These are phyloP conservation scores for Blastomyces emzantsi DNA, from an alignment of 2,329 filamentous ascomycete genomes.

Conservation along the genomic window DNA sequence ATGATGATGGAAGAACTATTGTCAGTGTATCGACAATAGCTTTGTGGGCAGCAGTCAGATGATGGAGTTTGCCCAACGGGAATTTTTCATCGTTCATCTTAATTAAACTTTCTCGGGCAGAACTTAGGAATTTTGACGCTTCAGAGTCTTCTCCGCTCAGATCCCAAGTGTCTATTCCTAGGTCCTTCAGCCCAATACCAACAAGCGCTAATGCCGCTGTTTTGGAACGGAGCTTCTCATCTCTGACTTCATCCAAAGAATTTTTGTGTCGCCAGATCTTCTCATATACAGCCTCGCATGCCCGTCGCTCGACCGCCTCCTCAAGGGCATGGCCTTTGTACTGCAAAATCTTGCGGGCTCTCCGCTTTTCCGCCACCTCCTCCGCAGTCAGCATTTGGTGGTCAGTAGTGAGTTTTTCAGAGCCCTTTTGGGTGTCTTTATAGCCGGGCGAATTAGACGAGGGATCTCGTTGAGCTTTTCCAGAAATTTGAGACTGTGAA, in stretches of 20 bases:
- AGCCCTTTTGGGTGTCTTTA: conserved; percentile 35
- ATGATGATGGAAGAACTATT: conserved; percentile 58
- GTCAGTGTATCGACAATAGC: conserved; percentile 82
- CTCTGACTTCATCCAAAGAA: conserved; percentile 88
- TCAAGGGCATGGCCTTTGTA: conserved; percentile 68
- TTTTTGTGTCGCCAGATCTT: conserved; percentile 85
- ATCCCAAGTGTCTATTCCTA: conserved; percentile 65
- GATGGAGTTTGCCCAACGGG: conserved; percentile 82
- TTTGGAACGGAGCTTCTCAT: conserved; percentile 89
- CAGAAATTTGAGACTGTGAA: conserved; percentile 47
- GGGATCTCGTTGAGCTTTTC: conserved; percentile 47
- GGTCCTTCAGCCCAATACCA: conserved; percentile 76
- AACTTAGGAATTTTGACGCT: conserved; percentile 64
- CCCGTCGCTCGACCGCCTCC: conserved; percentile 79
- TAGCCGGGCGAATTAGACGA: conserved; percentile 46
- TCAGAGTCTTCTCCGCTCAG: conserved; percentile 52
- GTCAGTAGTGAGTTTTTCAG: conserved; percentile 37
- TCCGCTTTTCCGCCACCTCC: conserved; percentile 72
- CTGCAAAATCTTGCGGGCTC: conserved; percentile 67
- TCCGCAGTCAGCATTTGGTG: conserved; percentile 88
- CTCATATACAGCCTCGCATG: conserved; percentile 77
- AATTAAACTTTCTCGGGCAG: conserved; percentile 61
- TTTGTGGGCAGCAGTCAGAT: conserved; percentile 82
- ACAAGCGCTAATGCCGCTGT: conserved; percentile 86
- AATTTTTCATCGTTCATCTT: conserved; percentile 82